Evolutionary conservation across 768 basidiomycete species (phyloP), one percentile per base, ranked within the genome.

Genomic region (Imleria badia): DNA sequence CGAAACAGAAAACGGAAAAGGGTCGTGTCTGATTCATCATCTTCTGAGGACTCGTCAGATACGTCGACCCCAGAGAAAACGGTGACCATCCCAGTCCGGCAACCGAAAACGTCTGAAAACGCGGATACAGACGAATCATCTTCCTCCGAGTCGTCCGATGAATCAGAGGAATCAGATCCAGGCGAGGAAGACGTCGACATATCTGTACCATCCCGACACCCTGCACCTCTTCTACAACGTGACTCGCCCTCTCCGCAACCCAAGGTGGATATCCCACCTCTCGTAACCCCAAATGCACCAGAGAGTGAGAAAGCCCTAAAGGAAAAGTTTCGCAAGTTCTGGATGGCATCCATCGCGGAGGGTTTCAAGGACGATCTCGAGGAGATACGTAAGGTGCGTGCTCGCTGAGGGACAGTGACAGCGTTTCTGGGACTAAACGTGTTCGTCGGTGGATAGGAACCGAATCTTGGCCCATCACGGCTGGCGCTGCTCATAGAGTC

Each of bases 331-430:
- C 75, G 86, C 51, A 85, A 86, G 68, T 93, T 94, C 64, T 94
- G 91, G 91, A 91, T 94, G 90, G 73, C 82, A 3, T 83, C 86
- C 1, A 79, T 93, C 9, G 88, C 85, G 2, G 89, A 92, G 66
- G 90, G 83, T 12, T 94, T 94, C 72, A 82, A 81, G 58, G 85
- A 88, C 43, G 92, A 94, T 67, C 75, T 94, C n/a, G 89, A 91
- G 62, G 79, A 85, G 62, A 85, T 94, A 62, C 83, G 86, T 31
- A 89, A 91, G 79, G 91, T 89, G 48, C 36, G 79, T 3, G 3
- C 15, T 15, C n/a, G n/a, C 7, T 31, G 5, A n/a, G 10, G 12
- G 29, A 29, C 9, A 22, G 1, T 41, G 10, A 14, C 3, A 30
- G 17, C 1, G 5, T n/a, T 19, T 17, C 22, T 17, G 4, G 44